Percentiles rank a stretch among this genome's conserved stretches.
These are phyloP conservation scores for Dissophora globulifera DNA, from an alignment of 192 early-diverging fungal genomes.

Conservation along the genomic window DNA sequence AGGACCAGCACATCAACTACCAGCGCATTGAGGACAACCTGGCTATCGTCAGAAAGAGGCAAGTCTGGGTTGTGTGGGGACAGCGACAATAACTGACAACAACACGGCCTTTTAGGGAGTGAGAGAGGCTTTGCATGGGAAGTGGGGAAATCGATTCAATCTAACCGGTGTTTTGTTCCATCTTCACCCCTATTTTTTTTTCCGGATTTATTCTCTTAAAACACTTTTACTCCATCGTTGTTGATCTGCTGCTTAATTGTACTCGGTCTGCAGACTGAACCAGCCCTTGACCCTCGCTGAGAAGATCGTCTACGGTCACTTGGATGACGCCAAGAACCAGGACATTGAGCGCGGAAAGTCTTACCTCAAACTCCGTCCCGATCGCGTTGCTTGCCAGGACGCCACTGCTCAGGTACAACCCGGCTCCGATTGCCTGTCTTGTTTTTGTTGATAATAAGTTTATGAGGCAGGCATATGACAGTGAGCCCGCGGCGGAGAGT, in stretches of 20 bases:
- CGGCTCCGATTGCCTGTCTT: not conserved
- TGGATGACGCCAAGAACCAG: conserved; percentile 95
- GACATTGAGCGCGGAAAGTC: conserved; percentile 92
- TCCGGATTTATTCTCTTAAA: too few relatives aligned
- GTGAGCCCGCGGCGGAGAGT: conserved; percentile 2
- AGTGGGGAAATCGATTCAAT: too few relatives aligned
- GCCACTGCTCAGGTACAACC: conserved; percentile 85
- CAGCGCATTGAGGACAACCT: conserved; percentile 95
- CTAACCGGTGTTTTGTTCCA: too few relatives aligned
- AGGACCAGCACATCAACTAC: conserved; percentile 98
- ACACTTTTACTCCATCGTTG: too few relatives aligned
- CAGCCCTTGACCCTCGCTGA: conserved; percentile 95
- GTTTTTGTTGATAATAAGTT: too few relatives aligned
- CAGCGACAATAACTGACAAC: not conserved
- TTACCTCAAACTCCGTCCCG: conserved; percentile 96
- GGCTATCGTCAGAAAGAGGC: conserved; percentile 92
- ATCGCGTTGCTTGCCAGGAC: conserved; percentile 99
- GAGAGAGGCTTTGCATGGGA: too few relatives aligned
- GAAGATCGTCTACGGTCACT: conserved; percentile 98
- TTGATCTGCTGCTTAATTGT: too few relatives aligned
- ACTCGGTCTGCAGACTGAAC: conserved; percentile 69
- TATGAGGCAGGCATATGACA: conserved; percentile 8
- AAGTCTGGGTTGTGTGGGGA: conserved; percentile 25
- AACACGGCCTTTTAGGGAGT: not conserved
- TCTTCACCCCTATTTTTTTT: too few relatives aligned